These are phyloP conservation scores for Verticillium nonalfalfae DNA, from an alignment of 2,329 filamentous ascomycete species.

Conservation along the genomic window DNA sequence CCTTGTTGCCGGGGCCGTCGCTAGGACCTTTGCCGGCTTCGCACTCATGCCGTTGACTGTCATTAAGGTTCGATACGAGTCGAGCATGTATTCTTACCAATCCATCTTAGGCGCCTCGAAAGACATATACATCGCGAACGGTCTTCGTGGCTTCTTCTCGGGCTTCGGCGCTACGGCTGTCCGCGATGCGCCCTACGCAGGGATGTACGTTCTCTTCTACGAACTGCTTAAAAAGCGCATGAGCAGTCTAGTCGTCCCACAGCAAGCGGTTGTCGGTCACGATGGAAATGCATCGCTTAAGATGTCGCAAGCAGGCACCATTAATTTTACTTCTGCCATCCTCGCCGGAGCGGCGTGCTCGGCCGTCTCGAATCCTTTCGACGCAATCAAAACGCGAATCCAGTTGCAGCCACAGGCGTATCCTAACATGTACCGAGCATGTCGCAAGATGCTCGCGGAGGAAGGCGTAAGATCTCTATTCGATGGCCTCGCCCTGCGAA, in stretches of 20 bases:
- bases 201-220: conserved; percentile 90
- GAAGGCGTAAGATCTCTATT: conserved; percentile 78
- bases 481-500: conserved; percentile 78
- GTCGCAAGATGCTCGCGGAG: conserved; percentile 69
- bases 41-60: conserved; percentile 94
- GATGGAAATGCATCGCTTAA: not conserved
- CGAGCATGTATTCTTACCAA: conserved; percentile 74
- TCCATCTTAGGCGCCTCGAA: conserved; percentile 66
- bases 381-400: conserved; percentile 90
- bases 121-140: conserved; percentile 69
- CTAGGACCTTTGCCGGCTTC: conserved; percentile 81
- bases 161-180: conserved; percentile 92
- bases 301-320: conserved; percentile 10
- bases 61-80: conserved; percentile 95
- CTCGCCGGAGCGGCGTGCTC: conserved; percentile 78
- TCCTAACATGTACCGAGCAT: conserved; percentile 73
- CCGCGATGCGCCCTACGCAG: conserved; percentile 93
- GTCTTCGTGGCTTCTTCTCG: conserved; percentile 79
- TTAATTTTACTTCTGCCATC: conserved; percentile 78
- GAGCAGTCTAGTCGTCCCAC: conserved; percentile 15
- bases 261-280: conserved; percentile 6
- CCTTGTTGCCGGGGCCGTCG: conserved; percentile 74
- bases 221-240: conserved; percentile 71
- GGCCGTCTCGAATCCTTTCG: conserved; percentile 89
- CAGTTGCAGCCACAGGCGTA: conserved; percentile 84